Evolutionary conservation across 176 grass and related monocot genomes (phyloP), one percentile per base, ranked within the genome.

Genomic region (Tillandsia fasciculata): DNA sequence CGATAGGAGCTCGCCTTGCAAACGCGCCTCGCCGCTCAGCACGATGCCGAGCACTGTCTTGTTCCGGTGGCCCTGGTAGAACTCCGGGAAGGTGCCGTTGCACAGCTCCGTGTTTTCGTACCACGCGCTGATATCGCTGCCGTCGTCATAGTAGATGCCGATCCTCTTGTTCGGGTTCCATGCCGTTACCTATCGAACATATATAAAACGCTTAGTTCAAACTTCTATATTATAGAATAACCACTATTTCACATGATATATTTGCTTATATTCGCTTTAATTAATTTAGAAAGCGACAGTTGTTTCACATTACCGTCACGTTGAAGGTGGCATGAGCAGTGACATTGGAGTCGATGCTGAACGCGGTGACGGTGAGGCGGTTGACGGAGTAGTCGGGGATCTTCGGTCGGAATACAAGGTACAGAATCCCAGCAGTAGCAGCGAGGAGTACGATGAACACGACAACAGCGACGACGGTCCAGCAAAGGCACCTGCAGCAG

Each of bases 21-120:
- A 56, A 28, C 73, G 8, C 8, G 87, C 80, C 74, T 82, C 72
- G 1, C 94, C 94, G 9, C 72, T 1, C 9, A 99, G 77, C 24
- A 53, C 12, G 74, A 99, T 27, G 11, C 48, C 23, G 0, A 86
- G 74, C 47, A 29, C 68, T 50, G 88, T 84, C 10, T 82, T 99
- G 77, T 70, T 88, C 29, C 70, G 82, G 80, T 93, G 94, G 23
- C 94, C 94, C 84, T 99, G 94, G 84, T 88, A 99, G 47, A 99
- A 82, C 71, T 28, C 24, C 2, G 94, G 94, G 85, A 85, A 99
- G 12, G 33, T 27, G 50, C 94, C 94, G 48, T 71, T 17, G 78
- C 89, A 90, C 1, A 99, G 87, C 65, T 77, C 64, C 0, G 79
- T 87, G 63, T 78, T 83, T 72, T 87, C 85, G 82, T 90, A 99